phyloP scores from a whole-genome alignment of 257 asterid species.

The Solanum pennellii region DNA sequence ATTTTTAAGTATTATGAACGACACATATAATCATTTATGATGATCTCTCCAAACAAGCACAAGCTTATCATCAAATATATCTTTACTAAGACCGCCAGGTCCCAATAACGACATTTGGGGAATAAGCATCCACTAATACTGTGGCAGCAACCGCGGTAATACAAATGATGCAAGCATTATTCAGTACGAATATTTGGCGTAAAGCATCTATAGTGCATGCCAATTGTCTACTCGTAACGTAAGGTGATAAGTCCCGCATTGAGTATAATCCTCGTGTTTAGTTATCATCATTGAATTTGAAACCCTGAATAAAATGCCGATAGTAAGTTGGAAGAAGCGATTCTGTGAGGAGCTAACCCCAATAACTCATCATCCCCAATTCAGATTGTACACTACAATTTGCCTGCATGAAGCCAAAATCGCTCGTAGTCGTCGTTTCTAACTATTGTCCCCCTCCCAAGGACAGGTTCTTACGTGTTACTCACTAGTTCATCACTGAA shows the following conservation, averaged over 20 bases:
- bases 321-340: not conserved
- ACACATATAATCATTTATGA: not conserved
- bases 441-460: not conserved
- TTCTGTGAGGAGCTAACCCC: not conserved
- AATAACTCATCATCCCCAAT: not conserved
- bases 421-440: not conserved
- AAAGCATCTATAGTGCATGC: not conserved
- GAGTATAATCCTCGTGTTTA: not conserved
- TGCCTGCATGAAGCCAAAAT: not conserved
- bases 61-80: too few relatives aligned
- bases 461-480: not conserved
- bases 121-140: not conserved
- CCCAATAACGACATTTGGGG: too few relatives aligned
- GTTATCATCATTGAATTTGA: not conserved
- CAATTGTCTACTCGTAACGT: fast-evolving
- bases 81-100: too few relatives aligned
- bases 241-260: not conserved
- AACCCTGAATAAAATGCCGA: fast-evolving
- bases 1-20: not conserved
- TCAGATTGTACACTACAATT: not conserved
- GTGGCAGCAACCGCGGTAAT: not conserved
- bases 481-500: not conserved
- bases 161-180: too few relatives aligned
- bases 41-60: too few relatives aligned
- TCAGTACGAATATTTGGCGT: not conserved